A percentile compares a stretch with the other conserved stretches of the same genome.
Evolutionary conservation across 306 rosid species (phyloP).

Genomic region (Cucurbita moschata): DNA sequence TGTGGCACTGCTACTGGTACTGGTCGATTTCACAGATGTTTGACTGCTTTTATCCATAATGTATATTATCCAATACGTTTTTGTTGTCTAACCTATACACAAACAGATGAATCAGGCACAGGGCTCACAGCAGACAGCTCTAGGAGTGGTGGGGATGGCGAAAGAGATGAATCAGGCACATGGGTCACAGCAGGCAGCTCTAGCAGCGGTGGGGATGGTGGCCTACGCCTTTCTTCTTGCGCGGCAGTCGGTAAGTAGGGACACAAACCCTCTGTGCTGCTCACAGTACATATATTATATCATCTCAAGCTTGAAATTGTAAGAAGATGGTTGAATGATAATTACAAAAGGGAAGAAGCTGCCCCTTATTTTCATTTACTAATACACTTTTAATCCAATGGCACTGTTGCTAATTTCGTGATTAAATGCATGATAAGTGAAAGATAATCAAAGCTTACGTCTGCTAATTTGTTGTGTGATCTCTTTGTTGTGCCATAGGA

Average conservation of each 20-base stretch:
- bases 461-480: not conserved
- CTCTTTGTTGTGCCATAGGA: not conserved
- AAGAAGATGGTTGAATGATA: not conserved
- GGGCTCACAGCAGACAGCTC: not conserved
- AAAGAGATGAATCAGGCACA: not conserved
- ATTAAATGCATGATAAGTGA: not conserved
- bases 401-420: not conserved
- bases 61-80: not conserved
- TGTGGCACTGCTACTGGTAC: not conserved
- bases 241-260: not conserved
- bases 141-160: constrained; percentile 4
- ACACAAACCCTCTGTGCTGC: not conserved
- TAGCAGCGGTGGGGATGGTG: constrained; percentile 3
- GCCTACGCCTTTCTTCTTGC: not conserved
- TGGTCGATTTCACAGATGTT: constrained; percentile 20
- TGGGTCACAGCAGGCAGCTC: not conserved
- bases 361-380: not conserved
- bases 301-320: not conserved
- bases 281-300: not conserved
- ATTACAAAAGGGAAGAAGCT: not conserved
- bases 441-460: not conserved
- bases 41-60: constrained; percentile 31
- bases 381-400: not conserved
- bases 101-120: not conserved
- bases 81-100: not conserved